Percentiles rank a stretch among this genome's conserved stretches.
Evolutionary conservation across 306 rosid genomes (phyloP).

Genomic region (Inga oerstediana): DNA sequence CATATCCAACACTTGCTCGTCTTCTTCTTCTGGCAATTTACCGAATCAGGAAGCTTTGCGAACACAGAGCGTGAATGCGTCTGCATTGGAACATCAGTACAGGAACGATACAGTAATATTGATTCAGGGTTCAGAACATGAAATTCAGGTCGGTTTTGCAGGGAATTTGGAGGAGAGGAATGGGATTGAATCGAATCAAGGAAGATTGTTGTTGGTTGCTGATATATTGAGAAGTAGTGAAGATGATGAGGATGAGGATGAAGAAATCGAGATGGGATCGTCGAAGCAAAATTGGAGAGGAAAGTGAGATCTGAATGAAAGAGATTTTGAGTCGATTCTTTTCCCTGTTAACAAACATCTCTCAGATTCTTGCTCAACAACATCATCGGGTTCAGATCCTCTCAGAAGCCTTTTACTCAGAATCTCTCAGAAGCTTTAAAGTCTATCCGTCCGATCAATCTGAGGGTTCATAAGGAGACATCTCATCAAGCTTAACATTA

Average conservation of each 20-base stretch:
- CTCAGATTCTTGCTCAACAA: not conserved
- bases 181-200: constrained; percentile 36
- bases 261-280: constrained; percentile 33
- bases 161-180: constrained; percentile 32
- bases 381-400: too few species aligned
- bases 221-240: constrained; percentile 43
- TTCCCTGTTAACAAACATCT: not conserved
- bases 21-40: not conserved
- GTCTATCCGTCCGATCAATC: too few species aligned
- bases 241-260: constrained; percentile 5
- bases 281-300: constrained; percentile 21
- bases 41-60: constrained; percentile 33
- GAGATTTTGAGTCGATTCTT: constrained; percentile 46
- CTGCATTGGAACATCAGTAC: constrained; percentile 50
- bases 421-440: too few species aligned
- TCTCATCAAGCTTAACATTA: too few species aligned
- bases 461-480: too few species aligned
- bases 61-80: not conserved
- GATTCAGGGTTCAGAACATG: constrained; percentile 40
- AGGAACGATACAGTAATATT: constrained; percentile 41
- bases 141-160: constrained; percentile 26
- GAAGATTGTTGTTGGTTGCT: constrained; percentile 38
- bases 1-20: not conserved
- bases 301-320: constrained; percentile 32
- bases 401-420: too few species aligned